A percentile compares a stretch with the other conserved stretches of the same genome.
Evolutionary conservation across 129 eudicot genomes (phyloP).

Genomic region (Helianthus annuus): DNA sequence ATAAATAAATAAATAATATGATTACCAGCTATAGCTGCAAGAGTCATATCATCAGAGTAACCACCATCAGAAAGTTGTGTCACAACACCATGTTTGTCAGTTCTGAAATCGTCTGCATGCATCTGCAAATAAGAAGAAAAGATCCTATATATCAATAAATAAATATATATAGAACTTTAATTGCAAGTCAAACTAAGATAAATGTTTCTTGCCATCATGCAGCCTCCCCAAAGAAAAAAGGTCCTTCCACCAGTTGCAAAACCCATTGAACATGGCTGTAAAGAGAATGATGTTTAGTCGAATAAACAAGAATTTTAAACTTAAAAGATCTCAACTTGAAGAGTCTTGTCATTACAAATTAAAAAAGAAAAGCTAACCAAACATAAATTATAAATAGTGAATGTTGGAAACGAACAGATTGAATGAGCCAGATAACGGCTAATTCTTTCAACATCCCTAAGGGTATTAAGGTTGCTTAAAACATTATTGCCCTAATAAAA

Average conservation of each 20-base stretch:
- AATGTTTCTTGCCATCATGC: slow-evolving; percentile 90
- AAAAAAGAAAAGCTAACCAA: background rate
- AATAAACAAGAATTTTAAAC: slow-evolving; percentile 7
- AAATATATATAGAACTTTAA: background rate
- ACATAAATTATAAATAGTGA: background rate
- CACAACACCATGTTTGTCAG: slow-evolving; percentile 77
- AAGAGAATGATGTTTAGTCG: slow-evolving; percentile 6
- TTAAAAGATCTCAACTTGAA: background rate
- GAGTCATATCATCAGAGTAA: slow-evolving; percentile 99
- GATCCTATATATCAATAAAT: background rate
- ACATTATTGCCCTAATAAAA: background rate
- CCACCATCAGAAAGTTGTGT: slow-evolving; percentile 93
- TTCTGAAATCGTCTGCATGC: slow-evolving; percentile 99
- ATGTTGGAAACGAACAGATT: background rate
- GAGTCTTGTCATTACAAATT: background rate
- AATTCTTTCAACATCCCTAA: background rate
- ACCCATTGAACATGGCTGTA: slow-evolving; percentile 99
- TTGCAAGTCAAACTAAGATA: slow-evolving; percentile 14
- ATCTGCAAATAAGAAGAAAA: slow-evolving; percentile 52
- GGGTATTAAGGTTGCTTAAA: background rate
- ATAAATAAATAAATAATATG: background rate
- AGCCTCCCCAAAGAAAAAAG: slow-evolving; percentile 99
- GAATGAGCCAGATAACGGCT: background rate
- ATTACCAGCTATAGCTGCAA: slow-evolving; percentile 95
- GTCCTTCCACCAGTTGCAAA: slow-evolving; percentile 99